Conservation (phyloP, 2,329 filamentous ascomycete species). For the Laburnicola sp. region DNA sequence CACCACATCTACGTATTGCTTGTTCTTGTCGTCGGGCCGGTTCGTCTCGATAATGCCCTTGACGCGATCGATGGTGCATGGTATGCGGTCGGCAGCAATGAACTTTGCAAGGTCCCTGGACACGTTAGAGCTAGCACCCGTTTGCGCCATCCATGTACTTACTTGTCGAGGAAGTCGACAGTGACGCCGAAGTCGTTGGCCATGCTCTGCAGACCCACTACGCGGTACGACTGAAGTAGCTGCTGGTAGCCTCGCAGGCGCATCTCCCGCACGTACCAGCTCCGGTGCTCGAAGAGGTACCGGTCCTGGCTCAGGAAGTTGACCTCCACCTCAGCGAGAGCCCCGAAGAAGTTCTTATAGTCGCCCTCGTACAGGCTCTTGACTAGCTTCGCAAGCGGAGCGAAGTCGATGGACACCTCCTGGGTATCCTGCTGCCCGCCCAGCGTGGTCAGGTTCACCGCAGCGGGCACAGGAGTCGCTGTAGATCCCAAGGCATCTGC, state of each 20-base stretch:
- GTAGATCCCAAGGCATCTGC: conserved; percentile 59
- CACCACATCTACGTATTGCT: conserved; percentile 97
- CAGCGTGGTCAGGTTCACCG: conserved; percentile 85
- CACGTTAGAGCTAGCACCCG: conserved; percentile 15
- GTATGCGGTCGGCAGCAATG: conserved; percentile 90
- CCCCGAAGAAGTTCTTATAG: conserved; percentile 92
- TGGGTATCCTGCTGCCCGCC: conserved; percentile 73
- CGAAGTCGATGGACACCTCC: conserved; percentile 85
- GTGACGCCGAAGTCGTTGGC: conserved; percentile 95
- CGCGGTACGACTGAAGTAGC: conserved; percentile 93
- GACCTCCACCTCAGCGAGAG: conserved; percentile 87
- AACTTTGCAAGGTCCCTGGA: conserved; percentile 89
- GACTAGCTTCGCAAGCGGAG: conserved; percentile 82
- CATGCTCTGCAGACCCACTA: conserved; percentile 97
- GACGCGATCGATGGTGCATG: conserved; percentile 96
- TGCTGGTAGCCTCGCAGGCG: conserved; percentile 94
- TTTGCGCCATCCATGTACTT: conserved; percentile 46
- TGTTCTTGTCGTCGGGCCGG: conserved; percentile 98
- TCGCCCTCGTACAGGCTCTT: conserved; percentile 90
- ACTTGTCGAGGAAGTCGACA: conserved; percentile 94
- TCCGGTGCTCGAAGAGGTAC: conserved; percentile 92
- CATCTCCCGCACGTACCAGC: conserved; percentile 99
- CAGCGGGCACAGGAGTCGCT: conserved; percentile 62
- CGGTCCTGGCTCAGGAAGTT: conserved; percentile 92
- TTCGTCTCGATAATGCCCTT: conserved; percentile 98